These are phyloP conservation scores for Pseudocercospora eumusae DNA, from an alignment of 2,329 filamentous ascomycete species.

Conservation along the genomic window DNA sequence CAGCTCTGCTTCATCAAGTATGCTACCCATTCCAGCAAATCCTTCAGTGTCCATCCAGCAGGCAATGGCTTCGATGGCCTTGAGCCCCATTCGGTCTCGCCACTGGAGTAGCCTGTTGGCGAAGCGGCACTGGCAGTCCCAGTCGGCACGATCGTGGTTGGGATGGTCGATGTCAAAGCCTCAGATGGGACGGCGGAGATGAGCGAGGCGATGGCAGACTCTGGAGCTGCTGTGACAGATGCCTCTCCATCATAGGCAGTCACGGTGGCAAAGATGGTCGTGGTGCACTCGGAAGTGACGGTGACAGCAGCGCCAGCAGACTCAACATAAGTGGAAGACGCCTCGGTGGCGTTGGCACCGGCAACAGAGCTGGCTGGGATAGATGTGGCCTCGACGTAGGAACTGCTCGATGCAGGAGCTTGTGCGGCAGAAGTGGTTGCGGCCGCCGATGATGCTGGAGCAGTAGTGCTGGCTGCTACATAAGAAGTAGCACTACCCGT, in stretches of 20 bases:
- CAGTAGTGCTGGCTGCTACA: slow-evolving; percentile 8
- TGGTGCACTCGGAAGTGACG: slow-evolving; percentile 25
- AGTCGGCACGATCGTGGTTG: slow-evolving; percentile 13
- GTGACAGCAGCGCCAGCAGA: slow-evolving; percentile 24
- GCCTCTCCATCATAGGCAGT: slow-evolving; percentile 5
- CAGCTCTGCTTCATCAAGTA: slow-evolving; percentile 31
- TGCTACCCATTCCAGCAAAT: slow-evolving; percentile 34
- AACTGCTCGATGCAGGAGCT: not conserved
- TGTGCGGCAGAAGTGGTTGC: slow-evolving; percentile 7
- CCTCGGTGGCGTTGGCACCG: slow-evolving; percentile 10
- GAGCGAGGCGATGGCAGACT: slow-evolving; percentile 5
- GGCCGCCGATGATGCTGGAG: slow-evolving; percentile 1
- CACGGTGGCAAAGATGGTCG: slow-evolving; percentile 21
- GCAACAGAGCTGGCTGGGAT: slow-evolving; percentile 14
- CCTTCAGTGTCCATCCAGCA: slow-evolving; percentile 32
- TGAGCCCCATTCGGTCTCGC: slow-evolving; percentile 11
- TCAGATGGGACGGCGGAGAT: slow-evolving; percentile 13
- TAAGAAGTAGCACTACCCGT: slow-evolving; percentile 13
- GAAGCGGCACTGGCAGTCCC: slow-evolving; percentile 17
- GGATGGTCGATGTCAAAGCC: slow-evolving; percentile 12
- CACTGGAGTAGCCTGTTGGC: not conserved
- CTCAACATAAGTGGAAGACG: slow-evolving; percentile 20
- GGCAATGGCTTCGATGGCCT: slow-evolving; percentile 32
- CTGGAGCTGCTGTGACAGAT: slow-evolving; percentile 4
- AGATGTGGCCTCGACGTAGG: slow-evolving; percentile 11